phyloP scores from a whole-genome alignment of 306 rosid genomes.

The Neltuma alba region DNA sequence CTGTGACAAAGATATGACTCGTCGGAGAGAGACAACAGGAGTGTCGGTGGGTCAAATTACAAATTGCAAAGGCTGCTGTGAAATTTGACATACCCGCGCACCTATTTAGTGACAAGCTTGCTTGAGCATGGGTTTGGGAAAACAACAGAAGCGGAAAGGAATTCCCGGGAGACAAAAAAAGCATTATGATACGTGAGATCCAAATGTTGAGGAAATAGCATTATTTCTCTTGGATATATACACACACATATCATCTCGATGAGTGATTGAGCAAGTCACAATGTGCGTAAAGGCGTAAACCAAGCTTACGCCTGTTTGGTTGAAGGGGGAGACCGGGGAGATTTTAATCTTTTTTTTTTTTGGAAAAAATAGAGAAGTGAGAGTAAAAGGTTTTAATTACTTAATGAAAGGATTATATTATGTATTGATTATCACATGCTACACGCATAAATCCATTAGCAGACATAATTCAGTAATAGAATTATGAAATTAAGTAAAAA shows the following conservation, averaged over 20 bases:
- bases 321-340: too few species aligned
- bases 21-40: constrained; percentile 2
- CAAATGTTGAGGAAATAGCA: neutral
- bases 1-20: constrained; percentile 20
- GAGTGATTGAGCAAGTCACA: neutral
- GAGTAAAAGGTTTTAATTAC: too few species aligned
- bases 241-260: neutral
- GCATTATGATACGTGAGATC: neutral
- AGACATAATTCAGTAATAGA: too few species aligned
- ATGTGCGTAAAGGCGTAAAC: neutral
- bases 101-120: neutral
- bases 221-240: neutral
- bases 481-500: too few species aligned
- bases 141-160: neutral
- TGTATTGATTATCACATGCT: too few species aligned
- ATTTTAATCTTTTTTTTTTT: too few species aligned
- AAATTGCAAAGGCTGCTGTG: constrained; percentile 15
- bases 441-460: too few species aligned
- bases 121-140: neutral
- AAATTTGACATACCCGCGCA: neutral
- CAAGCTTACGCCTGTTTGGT: neutral
- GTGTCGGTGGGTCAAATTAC: constrained; percentile 27
- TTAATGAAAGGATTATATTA: too few species aligned
- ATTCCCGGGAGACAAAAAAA: constrained; percentile 6
- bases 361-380: too few species aligned